Evolutionary conservation across 2,329 filamentous ascomycete species (phyloP).

Genomic region (Aspergillus fischeri): DNA sequence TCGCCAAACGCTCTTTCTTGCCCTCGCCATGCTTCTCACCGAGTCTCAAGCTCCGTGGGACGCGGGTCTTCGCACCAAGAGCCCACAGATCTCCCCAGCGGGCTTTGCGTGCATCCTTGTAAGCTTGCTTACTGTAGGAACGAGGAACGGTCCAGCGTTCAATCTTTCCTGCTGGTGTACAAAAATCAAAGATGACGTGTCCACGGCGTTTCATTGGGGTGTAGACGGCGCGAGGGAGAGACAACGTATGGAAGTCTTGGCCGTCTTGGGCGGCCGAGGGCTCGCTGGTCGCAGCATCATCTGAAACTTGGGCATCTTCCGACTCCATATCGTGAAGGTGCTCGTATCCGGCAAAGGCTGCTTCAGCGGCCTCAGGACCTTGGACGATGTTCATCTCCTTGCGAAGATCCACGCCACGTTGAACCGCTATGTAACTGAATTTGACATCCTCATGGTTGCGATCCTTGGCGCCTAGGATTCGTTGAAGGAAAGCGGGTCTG

Average conservation of each 20-base stretch:
- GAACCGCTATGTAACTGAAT: conserved; percentile 84
- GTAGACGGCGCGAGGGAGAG: conserved; percentile 73
- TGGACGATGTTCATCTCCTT: conserved; percentile 42
- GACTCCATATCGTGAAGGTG: conserved; percentile 32
- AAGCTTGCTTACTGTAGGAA: conserved; percentile 75
- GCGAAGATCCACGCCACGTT: conserved; percentile 65
- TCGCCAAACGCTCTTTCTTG: conserved; percentile 39
- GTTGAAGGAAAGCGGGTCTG: conserved; percentile 75
- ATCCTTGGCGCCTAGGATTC: conserved; percentile 61
- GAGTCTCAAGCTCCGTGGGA: conserved; percentile 57
- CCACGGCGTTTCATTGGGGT: conserved; percentile 81
- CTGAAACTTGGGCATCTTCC: conserved; percentile 10
- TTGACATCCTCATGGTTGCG: conserved; percentile 86
- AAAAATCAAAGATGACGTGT: conserved; percentile 86
- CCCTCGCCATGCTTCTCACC: conserved; percentile 46
- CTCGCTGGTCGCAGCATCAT: conserved; percentile 6
- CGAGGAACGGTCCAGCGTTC: conserved; percentile 92
- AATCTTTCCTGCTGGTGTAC: conserved; percentile 76
- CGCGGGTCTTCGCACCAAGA: conserved; percentile 82
- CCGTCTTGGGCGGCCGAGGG: conserved; percentile 13
- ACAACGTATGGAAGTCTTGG: conserved; percentile 51
- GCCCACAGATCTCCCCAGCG: conserved; percentile 95
- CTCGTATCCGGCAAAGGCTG: conserved; percentile 71
- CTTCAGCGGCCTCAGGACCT: conserved; percentile 55
- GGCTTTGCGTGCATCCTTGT: conserved; percentile 86